phyloP scores from a whole-genome alignment of 306 rosid genomes.

The Cucurbita moschata region DNA sequence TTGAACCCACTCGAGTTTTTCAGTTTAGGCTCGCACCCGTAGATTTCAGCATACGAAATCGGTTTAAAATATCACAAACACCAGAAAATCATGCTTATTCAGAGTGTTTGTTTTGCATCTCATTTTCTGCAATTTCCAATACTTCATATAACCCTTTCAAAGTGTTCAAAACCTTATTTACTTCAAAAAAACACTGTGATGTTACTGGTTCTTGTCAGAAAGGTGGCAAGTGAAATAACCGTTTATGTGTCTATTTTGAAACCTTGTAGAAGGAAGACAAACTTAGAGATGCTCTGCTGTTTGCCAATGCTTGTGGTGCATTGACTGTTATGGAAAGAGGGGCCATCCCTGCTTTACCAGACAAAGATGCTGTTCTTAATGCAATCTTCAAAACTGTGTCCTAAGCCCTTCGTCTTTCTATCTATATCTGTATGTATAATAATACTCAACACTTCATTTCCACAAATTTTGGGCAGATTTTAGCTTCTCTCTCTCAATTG shows the following conservation, averaged over 20 bases:
- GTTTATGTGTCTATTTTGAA: not conserved
- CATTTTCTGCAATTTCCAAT: not conserved
- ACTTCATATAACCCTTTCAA: not conserved
- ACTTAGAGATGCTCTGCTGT: slow-evolving; percentile 71
- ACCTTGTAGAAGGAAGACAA: slow-evolving; percentile 51
- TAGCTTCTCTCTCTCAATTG: not conserved
- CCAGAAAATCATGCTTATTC: not conserved
- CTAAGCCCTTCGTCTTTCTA: slow-evolving; percentile 4
- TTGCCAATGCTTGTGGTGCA: slow-evolving; percentile 93
- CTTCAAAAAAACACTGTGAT: not conserved
- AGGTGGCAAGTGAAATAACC: not conserved
- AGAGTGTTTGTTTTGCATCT: not conserved
- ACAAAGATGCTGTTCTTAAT: slow-evolving; percentile 54
- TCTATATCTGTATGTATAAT: not conserved
- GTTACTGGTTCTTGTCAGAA: not conserved
- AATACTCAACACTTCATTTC: not conserved
- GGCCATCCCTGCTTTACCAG: slow-evolving; percentile 93
- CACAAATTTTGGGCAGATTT: not conserved
- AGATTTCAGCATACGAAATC: not conserved
- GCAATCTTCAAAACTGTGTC: slow-evolving; percentile 39
- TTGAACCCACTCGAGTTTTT: not conserved
- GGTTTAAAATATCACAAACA: not conserved
- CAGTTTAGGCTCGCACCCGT: not conserved
- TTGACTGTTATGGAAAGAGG: slow-evolving; percentile 86
- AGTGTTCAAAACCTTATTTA: not conserved